Evolutionary conservation across 768 basidiomycete species (phyloP).

Genomic region (Melanogaster broomeanus): DNA sequence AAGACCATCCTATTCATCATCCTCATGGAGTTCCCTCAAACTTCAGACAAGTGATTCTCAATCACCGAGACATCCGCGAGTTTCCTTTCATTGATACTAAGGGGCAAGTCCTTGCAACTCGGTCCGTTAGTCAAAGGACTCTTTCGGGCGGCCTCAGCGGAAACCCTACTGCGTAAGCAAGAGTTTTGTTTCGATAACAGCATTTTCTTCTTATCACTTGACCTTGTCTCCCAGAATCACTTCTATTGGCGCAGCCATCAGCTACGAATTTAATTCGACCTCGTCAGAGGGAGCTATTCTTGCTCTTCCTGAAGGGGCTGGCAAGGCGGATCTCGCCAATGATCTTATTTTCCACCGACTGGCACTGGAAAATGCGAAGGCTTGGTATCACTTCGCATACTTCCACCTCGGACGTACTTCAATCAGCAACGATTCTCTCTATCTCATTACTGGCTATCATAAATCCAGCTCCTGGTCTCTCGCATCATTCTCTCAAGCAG

Average conservation of each 20-base stretch:
- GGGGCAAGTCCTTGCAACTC: background rate
- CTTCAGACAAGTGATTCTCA: constrained; percentile 18
- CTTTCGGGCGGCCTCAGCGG: background rate
- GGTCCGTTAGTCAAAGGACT: background rate
- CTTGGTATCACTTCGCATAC: constrained; percentile 27
- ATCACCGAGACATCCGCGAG: background rate
- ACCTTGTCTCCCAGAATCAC: too few relatives aligned
- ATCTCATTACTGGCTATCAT: constrained; percentile 29
- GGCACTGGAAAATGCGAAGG: constrained; percentile 12
- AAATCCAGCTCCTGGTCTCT: constrained; percentile 28
- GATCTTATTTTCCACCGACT: constrained; percentile 13
- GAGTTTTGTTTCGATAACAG: too few relatives aligned
- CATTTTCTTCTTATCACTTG: background rate
- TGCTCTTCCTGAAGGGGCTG: constrained; percentile 29
- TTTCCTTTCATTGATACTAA: background rate
- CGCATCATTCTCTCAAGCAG: constrained; percentile 7
- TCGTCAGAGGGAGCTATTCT: constrained; percentile 27
- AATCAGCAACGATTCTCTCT: constrained; percentile 12
- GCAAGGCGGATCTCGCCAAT: background rate
- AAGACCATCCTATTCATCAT: constrained; percentile 28
- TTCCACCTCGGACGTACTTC: background rate
- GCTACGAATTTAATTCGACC: constrained; percentile 2
- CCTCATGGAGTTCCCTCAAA: constrained; percentile 20
- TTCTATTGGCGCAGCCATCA: background rate
- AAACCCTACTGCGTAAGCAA: background rate